A percentile compares a stretch with the other conserved stretches of the same genome.
Conservation (phyloP, 257 asterid species). For the Plantago elongata region DNA sequence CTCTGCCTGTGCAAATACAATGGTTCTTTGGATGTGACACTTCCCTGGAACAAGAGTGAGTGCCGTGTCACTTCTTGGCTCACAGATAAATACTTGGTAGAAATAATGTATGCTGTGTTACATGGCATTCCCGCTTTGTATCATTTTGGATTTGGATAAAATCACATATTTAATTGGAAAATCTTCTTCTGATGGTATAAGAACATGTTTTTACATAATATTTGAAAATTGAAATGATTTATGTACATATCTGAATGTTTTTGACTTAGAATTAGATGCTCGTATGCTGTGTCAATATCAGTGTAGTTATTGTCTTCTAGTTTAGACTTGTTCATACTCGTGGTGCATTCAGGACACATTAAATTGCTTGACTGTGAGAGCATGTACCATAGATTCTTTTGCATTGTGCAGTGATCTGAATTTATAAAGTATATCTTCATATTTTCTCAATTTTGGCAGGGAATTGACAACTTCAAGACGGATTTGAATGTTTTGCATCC, state of each 20-base stretch:
- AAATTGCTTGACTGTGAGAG: constrained; percentile 7
- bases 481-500: constrained; percentile 77
- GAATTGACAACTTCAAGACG: constrained; percentile 64
- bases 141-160: no score
- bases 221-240: neutral
- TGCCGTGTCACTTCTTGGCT: no score
- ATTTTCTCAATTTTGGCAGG: constrained; percentile 40
- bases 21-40: no score
- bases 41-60: no score
- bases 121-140: no score
- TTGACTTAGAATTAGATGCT: neutral
- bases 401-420: constrained; percentile 9
- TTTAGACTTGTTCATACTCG: neutral
- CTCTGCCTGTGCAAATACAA: no score
- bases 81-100: no score
- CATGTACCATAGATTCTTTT: neutral
- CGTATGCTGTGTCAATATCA: neutral
- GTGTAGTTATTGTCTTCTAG: neutral
- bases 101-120: no score
- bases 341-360: neutral
- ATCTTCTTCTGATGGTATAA: no score
- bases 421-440: constrained; percentile 14
- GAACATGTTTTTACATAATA: neutral
- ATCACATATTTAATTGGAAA: no score
- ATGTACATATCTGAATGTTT: neutral